Percentiles rank a stretch among this genome's conserved stretches.
Conservation (phyloP, 768 basidiomycete species). For the Tricholoma saponaceum region DNA sequence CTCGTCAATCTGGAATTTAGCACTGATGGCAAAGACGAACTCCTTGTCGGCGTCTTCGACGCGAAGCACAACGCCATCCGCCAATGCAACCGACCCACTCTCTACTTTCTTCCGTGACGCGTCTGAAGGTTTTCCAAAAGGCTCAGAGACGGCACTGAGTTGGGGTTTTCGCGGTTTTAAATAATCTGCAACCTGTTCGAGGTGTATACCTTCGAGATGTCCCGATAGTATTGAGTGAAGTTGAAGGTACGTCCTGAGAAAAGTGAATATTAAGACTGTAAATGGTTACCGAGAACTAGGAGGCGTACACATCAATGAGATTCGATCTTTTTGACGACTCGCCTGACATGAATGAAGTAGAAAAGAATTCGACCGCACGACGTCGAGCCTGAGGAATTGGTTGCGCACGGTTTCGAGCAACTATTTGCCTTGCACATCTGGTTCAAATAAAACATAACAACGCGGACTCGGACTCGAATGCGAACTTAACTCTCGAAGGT, state of each 20-base stretch:
- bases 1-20: conserved; percentile 73
- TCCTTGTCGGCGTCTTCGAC: conserved; percentile 71
- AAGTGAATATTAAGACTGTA: not conserved
- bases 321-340: conserved; percentile 60
- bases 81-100: conserved; percentile 62
- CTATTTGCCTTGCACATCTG: not conserved
- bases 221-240: conserved; percentile 59
- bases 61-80: conserved; percentile 56
- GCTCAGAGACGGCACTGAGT: conserved; percentile 52
- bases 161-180: conserved; percentile 53
- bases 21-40: conserved; percentile 67
- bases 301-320: conserved; percentile 64
- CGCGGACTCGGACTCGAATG: not conserved
- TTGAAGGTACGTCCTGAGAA: conserved; percentile 56
- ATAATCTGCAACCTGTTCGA: conserved; percentile 56
- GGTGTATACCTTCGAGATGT: conserved; percentile 51
- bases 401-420: not conserved
- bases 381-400: not conserved
- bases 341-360: conserved; percentile 32
- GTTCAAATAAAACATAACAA: not conserved
- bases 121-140: conserved; percentile 67
- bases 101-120: conserved; percentile 66
- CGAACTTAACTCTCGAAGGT: too few relatives aligned
- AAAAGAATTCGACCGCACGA: not conserved
- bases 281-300: not conserved